Evolutionary conservation across 257 asterid genomes (phyloP).

Genomic region (Lithospermum erythrorhizon): DNA sequence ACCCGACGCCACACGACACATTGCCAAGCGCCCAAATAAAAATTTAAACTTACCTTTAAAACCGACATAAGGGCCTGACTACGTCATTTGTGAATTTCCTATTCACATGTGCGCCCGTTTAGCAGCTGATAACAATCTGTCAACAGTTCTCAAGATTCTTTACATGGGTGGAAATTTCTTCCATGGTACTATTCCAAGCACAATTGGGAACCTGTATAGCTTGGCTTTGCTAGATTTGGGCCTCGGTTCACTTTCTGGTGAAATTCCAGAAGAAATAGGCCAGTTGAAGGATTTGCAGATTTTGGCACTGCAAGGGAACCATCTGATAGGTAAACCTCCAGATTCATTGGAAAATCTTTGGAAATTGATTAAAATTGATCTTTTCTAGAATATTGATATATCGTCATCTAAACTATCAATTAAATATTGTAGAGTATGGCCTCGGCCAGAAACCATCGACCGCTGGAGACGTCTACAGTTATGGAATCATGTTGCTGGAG

Average conservation of each 20-base stretch:
- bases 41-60: too few relatives aligned
- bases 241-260: conserved; percentile 8
- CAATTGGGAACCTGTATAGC: conserved; percentile 13
- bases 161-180: conserved; percentile 12
- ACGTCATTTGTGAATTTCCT: too few relatives aligned
- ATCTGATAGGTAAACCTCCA: conserved; percentile 13
- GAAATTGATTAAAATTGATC: conserved; percentile 2
- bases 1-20: too few relatives aligned
- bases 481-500: conserved; percentile 26
- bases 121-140: too few relatives aligned
- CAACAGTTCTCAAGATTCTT: conserved; percentile 9
- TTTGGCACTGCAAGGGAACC: conserved; percentile 8
- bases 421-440: conserved; percentile 26
- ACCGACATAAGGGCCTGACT: too few relatives aligned
- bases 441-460: conserved; percentile 16
- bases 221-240: conserved; percentile 12
- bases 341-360: conserved; percentile 14
- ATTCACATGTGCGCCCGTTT: too few relatives aligned
- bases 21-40: too few relatives aligned
- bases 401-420: background rate
- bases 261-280: conserved; percentile 15
- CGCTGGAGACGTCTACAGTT: conserved; percentile 32
- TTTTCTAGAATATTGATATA: conserved; percentile 9
- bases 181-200: conserved; percentile 13
- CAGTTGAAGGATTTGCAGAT: conserved; percentile 5